These are phyloP conservation scores for Fusarium pseudonygamai DNA, from an alignment of 2,329 filamentous ascomycete genomes.

Conservation along the genomic window DNA sequence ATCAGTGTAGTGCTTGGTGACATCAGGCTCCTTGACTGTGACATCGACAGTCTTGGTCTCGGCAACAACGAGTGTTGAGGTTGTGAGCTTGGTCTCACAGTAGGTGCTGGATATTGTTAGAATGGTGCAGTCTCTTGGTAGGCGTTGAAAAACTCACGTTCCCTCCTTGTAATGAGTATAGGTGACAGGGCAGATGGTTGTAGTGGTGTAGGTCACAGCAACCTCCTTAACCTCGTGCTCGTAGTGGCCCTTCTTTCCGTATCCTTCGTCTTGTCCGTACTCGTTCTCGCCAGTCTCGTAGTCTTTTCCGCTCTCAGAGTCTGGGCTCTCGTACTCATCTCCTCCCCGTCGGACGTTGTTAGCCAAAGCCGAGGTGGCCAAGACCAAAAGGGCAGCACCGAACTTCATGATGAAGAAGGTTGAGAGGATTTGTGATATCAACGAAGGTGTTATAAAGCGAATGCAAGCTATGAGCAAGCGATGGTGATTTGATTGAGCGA, in stretches of 20 bases:
- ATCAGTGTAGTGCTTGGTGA: constrained; percentile 47
- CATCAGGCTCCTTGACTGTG: constrained; percentile 47
- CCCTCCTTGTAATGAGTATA: constrained; percentile 52
- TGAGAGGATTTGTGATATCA: constrained; percentile 13
- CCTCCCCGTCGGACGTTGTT: constrained; percentile 34
- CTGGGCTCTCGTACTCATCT: constrained; percentile 23
- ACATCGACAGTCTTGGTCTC: constrained; percentile 51
- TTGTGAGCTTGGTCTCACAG: constrained; percentile 53
- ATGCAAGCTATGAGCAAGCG: constrained; percentile 34
- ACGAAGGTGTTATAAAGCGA: constrained; percentile 31
- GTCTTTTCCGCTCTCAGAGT: constrained; percentile 13
- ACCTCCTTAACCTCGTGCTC: constrained; percentile 31
- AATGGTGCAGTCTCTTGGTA: background rate
- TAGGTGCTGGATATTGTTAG: constrained; percentile 50
- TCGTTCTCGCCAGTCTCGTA: constrained; percentile 16
- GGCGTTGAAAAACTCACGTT: constrained; percentile 47
- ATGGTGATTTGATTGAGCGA: constrained; percentile 36
- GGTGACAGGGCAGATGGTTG: constrained; percentile 58
- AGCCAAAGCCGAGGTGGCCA: constrained; percentile 41
- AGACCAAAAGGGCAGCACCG: constrained; percentile 36
- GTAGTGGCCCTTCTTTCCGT: constrained; percentile 1
- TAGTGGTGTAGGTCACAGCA: constrained; percentile 51
- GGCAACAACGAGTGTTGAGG: constrained; percentile 56
- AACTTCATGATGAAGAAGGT: constrained; percentile 40
- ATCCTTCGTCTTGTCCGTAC: constrained; percentile 14